Base-by-base conservation (phyloP, 805 yeast genomes). In the Kazachstania viticola region DNA sequence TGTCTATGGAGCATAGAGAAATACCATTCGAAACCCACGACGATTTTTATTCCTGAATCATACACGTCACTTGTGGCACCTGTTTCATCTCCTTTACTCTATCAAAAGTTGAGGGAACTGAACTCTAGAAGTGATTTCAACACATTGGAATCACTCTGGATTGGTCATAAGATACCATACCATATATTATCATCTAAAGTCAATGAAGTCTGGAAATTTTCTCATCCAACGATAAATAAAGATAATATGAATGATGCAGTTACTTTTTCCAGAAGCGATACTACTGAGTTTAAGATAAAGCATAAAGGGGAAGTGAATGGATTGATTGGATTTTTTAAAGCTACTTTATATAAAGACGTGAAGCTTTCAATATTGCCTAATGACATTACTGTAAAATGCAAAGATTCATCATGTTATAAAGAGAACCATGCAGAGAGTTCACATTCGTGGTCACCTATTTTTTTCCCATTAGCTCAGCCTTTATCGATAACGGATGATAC, bases 321-420 rank as follows among this genome's bases (percentile, higher is more conserved):
- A 0, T 51, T 85, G 22, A 60, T 73, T 3, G 95, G 95, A 0
- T 75, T 63, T 46, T 87, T 87, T 46, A 65, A 65, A n/a, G 75
- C 91, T 0, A 67, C 56, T 3, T 61, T 85, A n/a, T 81, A 74
- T 49, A 70, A 67, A 1, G 77, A 73, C 29, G 60, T 75, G 16
- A 48, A 49, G 7, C 17, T 52, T 14, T 53, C 58, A 2, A 54
- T 49, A 14, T 15, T 54, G 12, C 60, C 60, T 2, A 34, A 47
- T 25, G 44, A 44, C 15, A 17, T 17, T 9, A 21, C 22, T 6
- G 23, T 29, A 3, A 36, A 27, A 24, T 17, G 9, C 14, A 27
- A 22, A 5, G 19, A 22, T 8, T 17, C 13, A 6, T 29, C 3
- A 7, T 8, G 14, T 4, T 15, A 18, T 14, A 19, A 25, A 33